Percentiles rank a stretch among this genome's conserved stretches.
phyloP scores from a whole-genome alignment of 2,329 filamentous ascomycete genomes.

The Chaetothyriales sp. region DNA sequence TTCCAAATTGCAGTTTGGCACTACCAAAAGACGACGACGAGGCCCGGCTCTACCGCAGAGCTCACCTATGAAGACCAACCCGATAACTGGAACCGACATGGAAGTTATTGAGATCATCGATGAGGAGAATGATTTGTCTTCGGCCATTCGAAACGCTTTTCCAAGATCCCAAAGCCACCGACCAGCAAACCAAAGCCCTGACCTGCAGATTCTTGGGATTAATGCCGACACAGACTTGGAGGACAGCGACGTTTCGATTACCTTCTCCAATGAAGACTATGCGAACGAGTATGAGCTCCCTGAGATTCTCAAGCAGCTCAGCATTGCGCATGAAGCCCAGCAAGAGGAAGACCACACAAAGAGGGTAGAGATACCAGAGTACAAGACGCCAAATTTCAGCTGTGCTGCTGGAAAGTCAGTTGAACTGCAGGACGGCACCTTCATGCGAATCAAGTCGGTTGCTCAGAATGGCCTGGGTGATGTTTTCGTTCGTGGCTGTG shows the following conservation, averaged over 20 bases:
- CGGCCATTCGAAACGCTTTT: background rate
- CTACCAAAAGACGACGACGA: background rate
- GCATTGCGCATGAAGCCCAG: background rate
- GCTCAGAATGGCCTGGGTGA: constrained; percentile 14
- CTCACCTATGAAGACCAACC: background rate
- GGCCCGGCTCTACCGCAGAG: background rate
- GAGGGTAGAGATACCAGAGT: background rate
- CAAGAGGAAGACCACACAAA: background rate
- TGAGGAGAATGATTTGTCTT: background rate
- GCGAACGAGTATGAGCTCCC: background rate
- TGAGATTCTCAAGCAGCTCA: background rate
- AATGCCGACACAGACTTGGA: background rate
- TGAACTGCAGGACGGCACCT: constrained; percentile 26
- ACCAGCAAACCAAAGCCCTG: background rate
- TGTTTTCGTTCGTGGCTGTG: constrained; percentile 26
- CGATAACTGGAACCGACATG: background rate
- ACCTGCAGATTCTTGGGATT: background rate
- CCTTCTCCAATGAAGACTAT: background rate
- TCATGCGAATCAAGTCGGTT: constrained; percentile 28
- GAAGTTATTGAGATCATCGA: background rate
- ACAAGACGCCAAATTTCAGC: background rate
- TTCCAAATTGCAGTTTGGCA: background rate
- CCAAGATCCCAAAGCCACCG: background rate
- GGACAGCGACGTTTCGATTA: background rate
- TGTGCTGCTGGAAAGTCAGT: constrained; percentile 13